A percentile compares a stretch with the other conserved stretches of the same genome.
These are phyloP conservation scores for Rhynchospora pubera DNA, from an alignment of 176 grass and related monocot genomes.

Conservation along the genomic window DNA sequence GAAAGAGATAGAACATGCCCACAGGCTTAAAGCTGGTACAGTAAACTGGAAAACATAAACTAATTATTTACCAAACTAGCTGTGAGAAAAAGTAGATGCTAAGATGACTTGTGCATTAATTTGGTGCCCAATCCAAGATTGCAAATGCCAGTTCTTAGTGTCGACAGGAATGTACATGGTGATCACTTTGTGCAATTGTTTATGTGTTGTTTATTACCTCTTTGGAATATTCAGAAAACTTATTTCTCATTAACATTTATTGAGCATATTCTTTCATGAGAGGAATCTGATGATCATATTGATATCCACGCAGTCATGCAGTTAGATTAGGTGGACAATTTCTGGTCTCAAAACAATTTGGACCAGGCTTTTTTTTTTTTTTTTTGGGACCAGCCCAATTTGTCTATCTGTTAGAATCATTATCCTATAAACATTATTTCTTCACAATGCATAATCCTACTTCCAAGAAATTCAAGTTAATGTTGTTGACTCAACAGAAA, in stretches of 20 bases:
- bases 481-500: too few relatives aligned
- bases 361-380: neutral
- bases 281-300: neutral
- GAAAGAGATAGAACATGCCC: neutral
- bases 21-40: neutral
- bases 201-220: neutral
- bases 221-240: neutral
- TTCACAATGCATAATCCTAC: too few relatives aligned
- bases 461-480: too few relatives aligned
- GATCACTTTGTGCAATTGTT: neutral
- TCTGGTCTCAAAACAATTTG: neutral
- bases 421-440: too few relatives aligned
- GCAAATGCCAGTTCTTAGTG: neutral
- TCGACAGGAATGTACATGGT: neutral
- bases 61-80: neutral
- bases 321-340: neutral
- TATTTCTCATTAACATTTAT: neutral
- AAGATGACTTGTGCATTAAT: neutral
- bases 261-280: neutral
- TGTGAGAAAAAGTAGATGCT: neutral
- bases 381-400: neutral
- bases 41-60: neutral
- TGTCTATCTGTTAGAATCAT: too few relatives aligned
- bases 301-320: neutral
- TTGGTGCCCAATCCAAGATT: neutral